These are phyloP conservation scores for Powellomyces hirtus DNA, from an alignment of 192 early-diverging fungal species.

Conservation along the genomic window DNA sequence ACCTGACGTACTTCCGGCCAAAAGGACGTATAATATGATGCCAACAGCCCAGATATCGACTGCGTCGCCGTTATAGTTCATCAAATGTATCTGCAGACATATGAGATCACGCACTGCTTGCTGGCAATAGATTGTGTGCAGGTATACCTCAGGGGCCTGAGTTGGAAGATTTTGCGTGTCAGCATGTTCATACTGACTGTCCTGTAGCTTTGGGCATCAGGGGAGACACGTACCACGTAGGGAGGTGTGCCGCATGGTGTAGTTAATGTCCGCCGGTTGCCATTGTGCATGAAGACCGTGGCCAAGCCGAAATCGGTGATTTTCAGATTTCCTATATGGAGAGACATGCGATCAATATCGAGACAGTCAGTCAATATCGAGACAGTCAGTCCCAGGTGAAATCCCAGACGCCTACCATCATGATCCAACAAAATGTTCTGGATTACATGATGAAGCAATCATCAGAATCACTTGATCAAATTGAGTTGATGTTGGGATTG, in stretches of 20 bases:
- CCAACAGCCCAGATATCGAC: constrained; percentile 74
- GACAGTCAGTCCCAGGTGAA: not conserved
- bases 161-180: not conserved
- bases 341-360: not conserved
- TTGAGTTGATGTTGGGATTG: no score
- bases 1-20: constrained; percentile 62
- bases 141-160: constrained; percentile 20
- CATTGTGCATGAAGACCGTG: constrained; percentile 61
- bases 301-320: constrained; percentile 73
- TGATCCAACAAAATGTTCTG: constrained; percentile 56
- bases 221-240: constrained; percentile 52
- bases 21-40: constrained; percentile 66
- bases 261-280: constrained; percentile 48
- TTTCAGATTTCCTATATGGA: constrained; percentile 61
- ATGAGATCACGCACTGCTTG: not conserved
- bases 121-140: not conserved
- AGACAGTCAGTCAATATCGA: not conserved
- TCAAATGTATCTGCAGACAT: constrained; percentile 44
- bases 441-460: no score
- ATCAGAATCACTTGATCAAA: not conserved
- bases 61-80: constrained; percentile 56
- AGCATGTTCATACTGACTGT: no score
- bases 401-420: constrained; percentile 24
- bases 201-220: no score
- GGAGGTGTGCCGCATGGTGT: constrained; percentile 74